These are phyloP conservation scores for Globisporangium paddicum DNA, from an alignment of 352 stramenopile genomes.

Conservation along the genomic window DNA sequence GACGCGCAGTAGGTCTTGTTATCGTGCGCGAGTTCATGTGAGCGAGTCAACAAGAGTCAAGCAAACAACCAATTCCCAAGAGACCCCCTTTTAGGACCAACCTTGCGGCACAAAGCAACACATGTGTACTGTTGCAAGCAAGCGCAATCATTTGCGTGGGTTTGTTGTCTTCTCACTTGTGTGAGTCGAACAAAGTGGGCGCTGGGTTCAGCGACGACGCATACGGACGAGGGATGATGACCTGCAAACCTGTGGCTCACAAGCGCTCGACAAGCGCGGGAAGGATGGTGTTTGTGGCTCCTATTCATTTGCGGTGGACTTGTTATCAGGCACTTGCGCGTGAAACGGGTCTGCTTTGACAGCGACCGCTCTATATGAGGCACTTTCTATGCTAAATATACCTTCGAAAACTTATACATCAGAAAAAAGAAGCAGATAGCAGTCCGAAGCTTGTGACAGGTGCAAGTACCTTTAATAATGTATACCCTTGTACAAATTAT, in stretches of 20 bases:
- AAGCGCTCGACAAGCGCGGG: background rate
- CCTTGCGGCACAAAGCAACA: background rate
- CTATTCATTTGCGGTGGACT: background rate
- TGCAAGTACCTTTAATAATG: background rate
- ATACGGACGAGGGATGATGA: too few species aligned
- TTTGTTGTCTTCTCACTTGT: too few species aligned
- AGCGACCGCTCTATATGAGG: background rate
- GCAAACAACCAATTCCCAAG: background rate
- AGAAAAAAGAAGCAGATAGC: background rate
- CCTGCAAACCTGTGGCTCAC: constrained; percentile 6
- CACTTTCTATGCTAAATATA: background rate
- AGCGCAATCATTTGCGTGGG: too few species aligned
- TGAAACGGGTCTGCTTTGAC: background rate
- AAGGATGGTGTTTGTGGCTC: constrained; percentile 7
- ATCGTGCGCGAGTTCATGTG: background rate
- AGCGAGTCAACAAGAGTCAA: background rate
- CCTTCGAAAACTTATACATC: background rate
- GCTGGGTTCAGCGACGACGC: too few species aligned
- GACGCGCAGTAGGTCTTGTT: constrained; percentile 48
- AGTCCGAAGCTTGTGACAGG: too few species aligned
- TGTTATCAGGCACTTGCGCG: background rate
- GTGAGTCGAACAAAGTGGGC: too few species aligned
- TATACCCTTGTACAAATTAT: background rate
- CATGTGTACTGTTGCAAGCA: too few species aligned
- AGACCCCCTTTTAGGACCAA: constrained; percentile 1